These are phyloP conservation scores for Comarum palustre DNA, from an alignment of 306 rosid species.

Conservation along the genomic window DNA sequence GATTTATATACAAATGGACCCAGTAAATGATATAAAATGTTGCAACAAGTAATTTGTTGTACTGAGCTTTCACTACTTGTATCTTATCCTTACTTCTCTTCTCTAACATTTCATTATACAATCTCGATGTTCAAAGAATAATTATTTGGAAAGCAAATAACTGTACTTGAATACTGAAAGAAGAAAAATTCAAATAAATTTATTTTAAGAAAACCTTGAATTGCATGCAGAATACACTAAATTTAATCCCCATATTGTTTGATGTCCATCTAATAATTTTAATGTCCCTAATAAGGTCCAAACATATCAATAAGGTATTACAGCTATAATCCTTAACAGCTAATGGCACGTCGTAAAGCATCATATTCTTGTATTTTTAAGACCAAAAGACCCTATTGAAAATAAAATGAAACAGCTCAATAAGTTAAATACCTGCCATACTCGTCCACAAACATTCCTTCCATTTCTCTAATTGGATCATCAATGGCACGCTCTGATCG, in stretches of 20 bases:
- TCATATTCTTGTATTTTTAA: neutral
- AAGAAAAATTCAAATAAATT: neutral
- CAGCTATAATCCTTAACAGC: neutral
- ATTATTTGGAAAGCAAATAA: neutral
- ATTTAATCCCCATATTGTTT: neutral
- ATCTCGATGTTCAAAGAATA: neutral
- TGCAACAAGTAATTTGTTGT: neutral
- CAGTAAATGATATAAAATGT: neutral
- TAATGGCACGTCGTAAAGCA: neutral
- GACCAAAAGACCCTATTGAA: constrained; percentile 1
- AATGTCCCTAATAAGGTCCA: neutral
- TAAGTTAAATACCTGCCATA: constrained; percentile 70
- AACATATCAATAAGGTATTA: neutral
- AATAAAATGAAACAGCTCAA: neutral
- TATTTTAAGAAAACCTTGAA: neutral
- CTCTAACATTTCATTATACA: neutral
- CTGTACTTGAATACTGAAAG: neutral
- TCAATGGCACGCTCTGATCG: constrained; percentile 94
- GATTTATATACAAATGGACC: neutral
- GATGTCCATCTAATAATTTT: neutral
- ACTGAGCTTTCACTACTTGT: neutral
- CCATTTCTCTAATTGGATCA: constrained; percentile 99
- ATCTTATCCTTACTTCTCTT: neutral
- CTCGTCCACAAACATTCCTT: constrained; percentile 99
- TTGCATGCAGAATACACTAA: neutral